Conservation (phyloP, 1,284 basidiomycete genomes). For the Papiliotrema nemorosa region DNA sequence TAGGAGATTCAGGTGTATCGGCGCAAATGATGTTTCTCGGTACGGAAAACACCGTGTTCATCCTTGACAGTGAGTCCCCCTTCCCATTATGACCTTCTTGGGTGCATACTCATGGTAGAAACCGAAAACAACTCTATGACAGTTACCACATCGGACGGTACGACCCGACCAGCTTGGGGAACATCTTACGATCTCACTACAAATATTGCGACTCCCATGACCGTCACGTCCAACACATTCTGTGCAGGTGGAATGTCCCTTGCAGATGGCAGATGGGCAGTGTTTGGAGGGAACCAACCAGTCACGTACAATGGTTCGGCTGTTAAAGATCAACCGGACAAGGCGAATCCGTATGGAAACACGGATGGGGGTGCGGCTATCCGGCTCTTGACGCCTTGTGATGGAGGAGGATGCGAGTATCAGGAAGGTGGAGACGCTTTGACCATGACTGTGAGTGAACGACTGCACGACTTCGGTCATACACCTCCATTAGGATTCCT, state of each 20-base stretch:
- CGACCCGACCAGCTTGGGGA: slow-evolving; percentile 48
- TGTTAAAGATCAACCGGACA: slow-evolving; percentile 29
- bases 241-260: slow-evolving; percentile 55
- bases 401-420: slow-evolving; percentile 64
- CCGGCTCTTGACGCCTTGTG: slow-evolving; percentile 69
- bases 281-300: slow-evolving; percentile 63
- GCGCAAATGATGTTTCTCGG: slow-evolving; percentile 50
- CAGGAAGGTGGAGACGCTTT: slow-evolving; percentile 46
- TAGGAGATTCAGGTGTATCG: slow-evolving; percentile 47
- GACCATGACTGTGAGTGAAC: slow-evolving; percentile 61
- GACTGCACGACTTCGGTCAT: not conserved
- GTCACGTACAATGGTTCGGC: slow-evolving; percentile 64
- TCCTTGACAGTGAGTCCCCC: slow-evolving; percentile 48
- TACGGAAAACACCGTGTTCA: slow-evolving; percentile 51
- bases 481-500: not conserved
- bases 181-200: slow-evolving; percentile 50
- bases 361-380: slow-evolving; percentile 64
- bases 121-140: slow-evolving; percentile 61
- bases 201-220: slow-evolving; percentile 56
- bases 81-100: not conserved
- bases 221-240: slow-evolving; percentile 75
- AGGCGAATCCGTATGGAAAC: slow-evolving; percentile 50
- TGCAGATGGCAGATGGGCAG: slow-evolving; percentile 53
- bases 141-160: slow-evolving; percentile 50
- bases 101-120: slow-evolving; percentile 30